phyloP scores from a whole-genome alignment of 2,329 filamentous ascomycete genomes.

The Bipolaris gigantea region DNA sequence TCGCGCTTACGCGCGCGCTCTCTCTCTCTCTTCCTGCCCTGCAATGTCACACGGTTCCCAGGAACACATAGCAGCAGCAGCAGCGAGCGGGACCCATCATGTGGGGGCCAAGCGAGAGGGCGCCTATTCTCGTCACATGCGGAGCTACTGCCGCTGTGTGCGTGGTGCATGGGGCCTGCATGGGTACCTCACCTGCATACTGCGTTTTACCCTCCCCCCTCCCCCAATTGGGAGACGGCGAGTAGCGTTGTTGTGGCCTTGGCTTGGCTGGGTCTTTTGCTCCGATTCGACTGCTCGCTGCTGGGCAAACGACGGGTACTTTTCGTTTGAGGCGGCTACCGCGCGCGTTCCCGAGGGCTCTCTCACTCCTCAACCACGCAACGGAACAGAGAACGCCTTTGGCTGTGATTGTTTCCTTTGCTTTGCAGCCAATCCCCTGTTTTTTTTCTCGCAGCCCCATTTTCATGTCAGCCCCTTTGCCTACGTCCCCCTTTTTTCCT shows the following conservation, averaged over 20 bases:
- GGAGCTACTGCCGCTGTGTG: constrained; percentile 21
- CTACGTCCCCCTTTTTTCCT: neutral
- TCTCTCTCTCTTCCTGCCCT: neutral
- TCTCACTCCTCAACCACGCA: neutral
- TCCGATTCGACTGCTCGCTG: too few relatives aligned
- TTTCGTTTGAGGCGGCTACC: constrained; percentile 20
- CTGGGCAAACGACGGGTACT: neutral
- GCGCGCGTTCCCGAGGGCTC: constrained; percentile 3
- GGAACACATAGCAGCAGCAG: neutral
- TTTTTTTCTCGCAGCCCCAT: neutral
- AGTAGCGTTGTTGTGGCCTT: too few relatives aligned
- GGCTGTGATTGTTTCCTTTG: neutral
- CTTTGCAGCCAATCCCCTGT: neutral
- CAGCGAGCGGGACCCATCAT: neutral
- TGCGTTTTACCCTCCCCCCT: constrained; percentile 11
- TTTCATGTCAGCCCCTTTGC: neutral
- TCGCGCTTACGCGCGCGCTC: too few relatives aligned
- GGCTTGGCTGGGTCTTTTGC: too few relatives aligned
- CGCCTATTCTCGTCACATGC: constrained; percentile 16
- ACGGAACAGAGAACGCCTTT: neutral
- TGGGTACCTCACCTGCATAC: constrained; percentile 18
- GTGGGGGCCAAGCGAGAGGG: constrained; percentile 22
- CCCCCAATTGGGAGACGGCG: too few relatives aligned
- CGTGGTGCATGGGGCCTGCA: neutral
- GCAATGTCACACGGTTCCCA: constrained; percentile 22